A percentile compares a stretch with the other conserved stretches of the same genome.
Evolutionary conservation across 2,329 filamentous ascomycete genomes (phyloP).

Genomic region (Colletotrichum sp.): DNA sequence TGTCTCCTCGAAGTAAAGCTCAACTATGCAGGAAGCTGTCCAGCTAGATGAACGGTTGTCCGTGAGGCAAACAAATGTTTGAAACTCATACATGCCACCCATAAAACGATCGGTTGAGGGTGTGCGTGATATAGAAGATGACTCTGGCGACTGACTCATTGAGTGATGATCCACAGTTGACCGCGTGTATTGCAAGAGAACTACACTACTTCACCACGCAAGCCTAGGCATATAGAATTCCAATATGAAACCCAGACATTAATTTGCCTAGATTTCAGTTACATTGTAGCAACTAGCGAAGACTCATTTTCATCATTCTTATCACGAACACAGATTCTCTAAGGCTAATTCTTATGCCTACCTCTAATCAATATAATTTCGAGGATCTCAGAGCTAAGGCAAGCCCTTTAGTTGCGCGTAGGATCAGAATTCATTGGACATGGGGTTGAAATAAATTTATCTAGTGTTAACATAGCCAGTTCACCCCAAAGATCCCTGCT

Average conservation of each 20-base stretch:
- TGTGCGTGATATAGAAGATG: background rate
- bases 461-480: background rate
- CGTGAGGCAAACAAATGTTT: background rate
- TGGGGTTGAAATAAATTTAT: background rate
- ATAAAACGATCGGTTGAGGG: background rate
- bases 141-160: background rate
- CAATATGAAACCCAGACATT: background rate
- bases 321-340: background rate
- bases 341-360: background rate
- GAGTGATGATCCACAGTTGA: background rate
- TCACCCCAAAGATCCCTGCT: background rate
- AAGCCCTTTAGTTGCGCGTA: background rate
- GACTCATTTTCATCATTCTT: background rate
- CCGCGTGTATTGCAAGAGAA: background rate
- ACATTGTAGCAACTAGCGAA: background rate
- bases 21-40: background rate
- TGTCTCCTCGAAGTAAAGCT: background rate
- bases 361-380: background rate
- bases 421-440: background rate
- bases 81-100: background rate
- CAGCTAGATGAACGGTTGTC: background rate
- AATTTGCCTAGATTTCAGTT: background rate
- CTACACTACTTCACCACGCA: background rate
- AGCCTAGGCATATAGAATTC: background rate
- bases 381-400: background rate